phyloP scores from a whole-genome alignment of 345 rosid species.

The Kernera saxatilis region DNA sequence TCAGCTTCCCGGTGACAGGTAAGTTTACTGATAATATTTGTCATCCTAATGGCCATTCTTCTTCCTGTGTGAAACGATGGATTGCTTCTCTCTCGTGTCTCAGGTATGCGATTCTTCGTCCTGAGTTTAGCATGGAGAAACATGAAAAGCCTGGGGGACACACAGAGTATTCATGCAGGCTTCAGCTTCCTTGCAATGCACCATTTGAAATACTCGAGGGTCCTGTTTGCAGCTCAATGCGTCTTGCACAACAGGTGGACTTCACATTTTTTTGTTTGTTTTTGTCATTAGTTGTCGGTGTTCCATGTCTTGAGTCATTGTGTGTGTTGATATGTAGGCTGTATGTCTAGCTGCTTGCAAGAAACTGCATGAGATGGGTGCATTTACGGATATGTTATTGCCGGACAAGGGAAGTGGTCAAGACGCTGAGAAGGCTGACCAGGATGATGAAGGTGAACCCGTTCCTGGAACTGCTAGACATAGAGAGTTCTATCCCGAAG shows the following conservation, averaged over 20 bases:
- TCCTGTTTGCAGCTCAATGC: conserved; percentile 84
- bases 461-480: conserved; percentile 99
- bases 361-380: conserved; percentile 99
- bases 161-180: conserved; percentile 90
- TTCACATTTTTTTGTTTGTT: not conserved
- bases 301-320: conserved; percentile 3
- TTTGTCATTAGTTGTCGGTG: too few relatives aligned
- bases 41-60: not conserved
- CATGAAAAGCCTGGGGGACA: conserved; percentile 93
- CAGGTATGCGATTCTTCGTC: conserved; percentile 95
- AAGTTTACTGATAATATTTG: not conserved
- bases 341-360: conserved; percentile 99
- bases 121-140: conserved; percentile 84
- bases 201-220: conserved; percentile 98
- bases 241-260: conserved; percentile 91
- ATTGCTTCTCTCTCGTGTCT: conserved; percentile 13
- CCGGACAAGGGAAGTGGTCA: conserved; percentile 98
- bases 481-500: conserved; percentile 99
- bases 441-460: conserved; percentile 88
- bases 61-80: not conserved
- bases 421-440: conserved; percentile 69
- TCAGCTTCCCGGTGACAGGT: conserved; percentile 99
- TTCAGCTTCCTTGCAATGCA: conserved; percentile 97
- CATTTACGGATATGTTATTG: conserved; percentile 95
- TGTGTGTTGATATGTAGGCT: conserved; percentile 48